Conservation (phyloP, 768 basidiomycete species). For the Lyophyllum shimeji region DNA sequence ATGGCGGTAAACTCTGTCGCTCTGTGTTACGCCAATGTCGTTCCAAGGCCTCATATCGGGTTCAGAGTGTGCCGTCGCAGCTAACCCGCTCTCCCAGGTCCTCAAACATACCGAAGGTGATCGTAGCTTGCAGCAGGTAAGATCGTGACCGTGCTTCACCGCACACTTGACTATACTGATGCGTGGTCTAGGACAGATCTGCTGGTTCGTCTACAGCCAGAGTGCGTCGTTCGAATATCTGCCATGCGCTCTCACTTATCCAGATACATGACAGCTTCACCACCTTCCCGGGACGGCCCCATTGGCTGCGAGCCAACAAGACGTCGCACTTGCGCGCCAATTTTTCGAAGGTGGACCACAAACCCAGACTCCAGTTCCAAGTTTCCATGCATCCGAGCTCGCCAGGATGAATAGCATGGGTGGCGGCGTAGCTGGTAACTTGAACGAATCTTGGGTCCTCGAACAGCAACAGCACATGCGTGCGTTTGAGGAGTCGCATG, state of each 20-base stretch:
- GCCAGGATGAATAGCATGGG: slow-evolving; percentile 21
- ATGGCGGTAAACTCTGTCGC: neutral
- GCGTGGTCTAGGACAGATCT: slow-evolving; percentile 59
- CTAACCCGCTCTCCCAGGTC: slow-evolving; percentile 87
- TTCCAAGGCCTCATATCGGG: slow-evolving; percentile 82
- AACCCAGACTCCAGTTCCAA: slow-evolving; percentile 22
- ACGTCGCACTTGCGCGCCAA: slow-evolving; percentile 73
- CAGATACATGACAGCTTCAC: slow-evolving; percentile 52
- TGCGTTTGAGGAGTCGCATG: slow-evolving; percentile 31
- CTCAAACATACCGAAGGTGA: slow-evolving; percentile 90
- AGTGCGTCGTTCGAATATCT: slow-evolving; percentile 37
- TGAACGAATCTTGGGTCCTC: slow-evolving; percentile 53
- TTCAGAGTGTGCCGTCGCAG: slow-evolving; percentile 80
- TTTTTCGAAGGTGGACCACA: slow-evolving; percentile 63
- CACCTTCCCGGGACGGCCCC: slow-evolving; percentile 65
- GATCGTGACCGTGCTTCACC: slow-evolving; percentile 17
- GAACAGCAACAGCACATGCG: slow-evolving; percentile 45
- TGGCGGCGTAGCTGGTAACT: slow-evolving; percentile 28
- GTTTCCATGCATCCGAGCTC: slow-evolving; percentile 21
- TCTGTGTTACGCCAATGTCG: slow-evolving; percentile 65
- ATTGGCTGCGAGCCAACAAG: slow-evolving; percentile 55
- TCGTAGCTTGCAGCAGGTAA: slow-evolving; percentile 82
- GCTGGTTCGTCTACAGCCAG: slow-evolving; percentile 71
- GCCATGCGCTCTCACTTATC: neutral
- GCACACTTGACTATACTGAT: neutral